Evolutionary conservation across 2,329 filamentous ascomycete species (phyloP), one percentile per base, ranked within the genome.

Genomic region (Aspergillus pseudoglaucus): DNA sequence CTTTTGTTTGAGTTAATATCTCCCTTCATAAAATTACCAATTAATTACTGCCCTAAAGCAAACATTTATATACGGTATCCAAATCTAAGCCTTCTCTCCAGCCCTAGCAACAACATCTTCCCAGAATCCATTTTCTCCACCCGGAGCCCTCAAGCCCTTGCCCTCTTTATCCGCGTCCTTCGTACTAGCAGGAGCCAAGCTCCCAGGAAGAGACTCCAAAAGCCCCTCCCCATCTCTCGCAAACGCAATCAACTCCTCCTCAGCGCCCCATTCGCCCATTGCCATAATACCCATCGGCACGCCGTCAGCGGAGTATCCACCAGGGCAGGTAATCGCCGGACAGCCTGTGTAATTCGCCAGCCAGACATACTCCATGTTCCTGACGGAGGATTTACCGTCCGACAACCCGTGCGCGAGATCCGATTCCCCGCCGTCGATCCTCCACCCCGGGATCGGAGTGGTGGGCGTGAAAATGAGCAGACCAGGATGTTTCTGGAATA

Each of bases 341-440:
- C 84, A 83, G 0, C 90, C 90, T 0, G 77, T 81, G 57, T 89
- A 84, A 67, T 96, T 96, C 6, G 90, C 86, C 32, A 95, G 69
- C 79, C 87, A 95, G 14, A 87, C 83, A 68, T 88, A 95, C 66
- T 85, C 81, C 88, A 95, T 95, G 61, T 81, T 87, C 22, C 79
- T 75, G n/a, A 95, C 72, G 14, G 81, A 83, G 51, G 71, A 75
- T 63, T 93, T 89, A 0, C 78, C 84, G 64, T 96, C 85, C 33
- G 78, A 84, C 55, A 88, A 73, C 2, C 90, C 90, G 42, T 75
- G 69, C 6, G 62, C 56, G 4, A 82, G 63, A 59, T 90, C 83
- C n/a, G 72, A 72, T 14, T 82, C 72, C 37, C 72, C 76, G 1
- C 72, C 76, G 1, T 75, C 67, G 9, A 84, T 81, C 38, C 80